phyloP scores from a whole-genome alignment of 345 rosid genomes.

The Gossypium sturtianum region DNA sequence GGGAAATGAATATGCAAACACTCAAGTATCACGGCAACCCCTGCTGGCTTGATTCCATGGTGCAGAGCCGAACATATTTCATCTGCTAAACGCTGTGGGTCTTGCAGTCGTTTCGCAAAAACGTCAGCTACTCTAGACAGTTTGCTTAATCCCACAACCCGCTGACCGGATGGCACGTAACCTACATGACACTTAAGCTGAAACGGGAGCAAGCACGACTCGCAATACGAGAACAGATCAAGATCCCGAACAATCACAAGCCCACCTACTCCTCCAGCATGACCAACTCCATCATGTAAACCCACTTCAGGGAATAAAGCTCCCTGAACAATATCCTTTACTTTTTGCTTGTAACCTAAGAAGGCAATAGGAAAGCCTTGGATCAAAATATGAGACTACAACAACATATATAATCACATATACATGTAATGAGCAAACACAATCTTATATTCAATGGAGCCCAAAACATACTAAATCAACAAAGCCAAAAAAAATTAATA shows the following conservation, averaged over 20 bases:
- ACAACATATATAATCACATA: not conserved
- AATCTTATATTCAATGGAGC: not conserved
- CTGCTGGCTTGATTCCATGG: constrained; percentile 67
- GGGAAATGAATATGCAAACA: constrained; percentile 81
- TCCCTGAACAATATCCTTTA: constrained; percentile 70
- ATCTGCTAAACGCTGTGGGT: constrained; percentile 72
- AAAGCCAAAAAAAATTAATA: not conserved
- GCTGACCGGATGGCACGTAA: constrained; percentile 75
- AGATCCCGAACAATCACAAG: constrained; percentile 83
- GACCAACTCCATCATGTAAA: constrained; percentile 57
- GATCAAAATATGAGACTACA: not conserved
- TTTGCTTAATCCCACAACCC: constrained; percentile 87
- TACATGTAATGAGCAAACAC: not conserved
- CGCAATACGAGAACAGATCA: constrained; percentile 84
- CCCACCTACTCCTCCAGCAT: constrained; percentile 86
- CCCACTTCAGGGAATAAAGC: constrained; percentile 96
- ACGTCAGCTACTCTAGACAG: constrained; percentile 87
- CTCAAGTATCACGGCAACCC: constrained; percentile 78
- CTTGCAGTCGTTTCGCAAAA: constrained; percentile 77
- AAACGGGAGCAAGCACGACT: constrained; percentile 87
- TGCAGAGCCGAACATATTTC: constrained; percentile 77
- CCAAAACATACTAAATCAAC: not conserved
- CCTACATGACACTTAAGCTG: constrained; percentile 82
- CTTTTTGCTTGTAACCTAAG: constrained; percentile 68
- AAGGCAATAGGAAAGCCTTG: not conserved